Conservation (phyloP, 306 rosid species). For the Elaeagnus macrophylla region DNA sequence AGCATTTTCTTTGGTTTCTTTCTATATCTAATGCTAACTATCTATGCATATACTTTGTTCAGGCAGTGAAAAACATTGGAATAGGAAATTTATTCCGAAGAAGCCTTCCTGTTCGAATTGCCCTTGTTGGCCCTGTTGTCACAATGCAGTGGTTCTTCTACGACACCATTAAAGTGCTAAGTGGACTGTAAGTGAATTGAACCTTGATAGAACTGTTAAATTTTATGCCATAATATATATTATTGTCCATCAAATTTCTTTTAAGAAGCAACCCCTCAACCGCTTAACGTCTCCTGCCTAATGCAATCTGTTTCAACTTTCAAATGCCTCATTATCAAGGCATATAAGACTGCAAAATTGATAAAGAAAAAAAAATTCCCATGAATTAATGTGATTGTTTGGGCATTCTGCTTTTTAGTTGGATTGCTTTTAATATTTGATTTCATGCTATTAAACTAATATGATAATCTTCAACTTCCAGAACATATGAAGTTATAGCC, state of each 20-base stretch:
- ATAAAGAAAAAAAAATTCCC: background rate
- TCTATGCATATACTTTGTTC: slow-evolving; percentile 9
- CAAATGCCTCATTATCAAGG: background rate
- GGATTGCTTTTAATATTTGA: background rate
- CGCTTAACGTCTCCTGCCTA: background rate
- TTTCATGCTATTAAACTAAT: background rate
- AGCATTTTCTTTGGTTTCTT: slow-evolving; percentile 10
- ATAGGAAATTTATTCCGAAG: slow-evolving; percentile 63
- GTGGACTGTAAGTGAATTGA: slow-evolving; percentile 67
- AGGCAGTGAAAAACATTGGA: slow-evolving; percentile 88
- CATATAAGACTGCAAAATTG: background rate
- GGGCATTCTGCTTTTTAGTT: background rate
- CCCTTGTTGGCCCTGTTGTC: slow-evolving; percentile 75
- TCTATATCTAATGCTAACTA: background rate
- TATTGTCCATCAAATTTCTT: background rate
- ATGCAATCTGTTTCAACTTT: background rate
- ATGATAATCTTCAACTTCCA: background rate
- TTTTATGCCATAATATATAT: background rate
- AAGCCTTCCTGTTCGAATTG: slow-evolving; percentile 79
- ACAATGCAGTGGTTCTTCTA: slow-evolving; percentile 94
- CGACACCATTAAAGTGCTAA: slow-evolving; percentile 71
- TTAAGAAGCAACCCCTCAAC: background rate
- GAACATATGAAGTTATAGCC: no score
- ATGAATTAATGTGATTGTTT: background rate
- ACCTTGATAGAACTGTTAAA: background rate